Evolutionary conservation across 257 asterid genomes (phyloP), one percentile per base, ranked within the genome.

Genomic region (Solanum etuberosum): DNA sequence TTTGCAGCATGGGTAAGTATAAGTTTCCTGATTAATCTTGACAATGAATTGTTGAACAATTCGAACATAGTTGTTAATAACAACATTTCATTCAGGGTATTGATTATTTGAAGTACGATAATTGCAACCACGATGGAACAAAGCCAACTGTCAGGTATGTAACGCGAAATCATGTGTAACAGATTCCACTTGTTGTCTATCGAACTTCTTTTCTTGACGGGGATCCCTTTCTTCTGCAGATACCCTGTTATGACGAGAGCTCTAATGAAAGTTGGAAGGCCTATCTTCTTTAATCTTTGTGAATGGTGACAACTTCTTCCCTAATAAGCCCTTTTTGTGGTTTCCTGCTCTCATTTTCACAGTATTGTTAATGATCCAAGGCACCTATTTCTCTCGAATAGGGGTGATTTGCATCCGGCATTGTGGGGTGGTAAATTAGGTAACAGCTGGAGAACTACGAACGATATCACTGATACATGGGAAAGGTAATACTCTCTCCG

Each of bases 401-500:
- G 99, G 99, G 99, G 99, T 23, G 99, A 96, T 81, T 34, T 95
- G 97, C 99, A 94, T 89, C 99, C 98, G 3, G 98, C 99, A 67
- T 86, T 91, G 70, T 96, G 98, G 98, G 98, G 95, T 48, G 88
- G 83, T 34, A 87, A 51, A 3, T 77, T 94, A 29, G 99, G 99
- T 86, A 96, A 96, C 87, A 95, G 99, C 88, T 96, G 98, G 98
- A 94, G 99, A 89, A 96, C 96, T 23, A 96, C 99, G 1, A 92
- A 93, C n/a, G 98, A 95, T 61, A 96, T 96, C 21, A 29, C 92
- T 67, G 98, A 96, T 90, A 93, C 87, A 8, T 96, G 99, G 98
- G 97, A 94, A 2, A 94, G 97, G 99, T 96, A 88, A 11, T 51
- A 63, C 71, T 25, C 18, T 12, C 0, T n/a, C 4, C 32, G 7